Conservation (phyloP, 2,329 filamentous ascomycete genomes). For the Aspergillus sp. region DNA sequence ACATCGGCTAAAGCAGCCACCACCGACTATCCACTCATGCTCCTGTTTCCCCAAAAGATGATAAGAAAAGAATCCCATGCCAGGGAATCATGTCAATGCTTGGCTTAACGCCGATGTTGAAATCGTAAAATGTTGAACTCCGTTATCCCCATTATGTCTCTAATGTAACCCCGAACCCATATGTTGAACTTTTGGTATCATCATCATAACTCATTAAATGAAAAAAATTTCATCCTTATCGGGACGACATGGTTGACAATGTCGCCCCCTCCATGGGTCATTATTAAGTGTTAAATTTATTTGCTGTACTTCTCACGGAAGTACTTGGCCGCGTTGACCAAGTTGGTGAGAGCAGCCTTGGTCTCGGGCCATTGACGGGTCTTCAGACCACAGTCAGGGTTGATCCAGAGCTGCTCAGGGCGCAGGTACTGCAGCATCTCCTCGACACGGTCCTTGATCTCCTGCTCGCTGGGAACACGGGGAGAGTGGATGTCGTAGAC, state of each 20-base stretch:
- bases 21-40: conserved; percentile 19
- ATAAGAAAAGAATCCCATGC: conserved; percentile 14
- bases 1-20: conserved; percentile 21
- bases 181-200: conserved; percentile 47
- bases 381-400: conserved; percentile 99
- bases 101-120: conserved; percentile 48
- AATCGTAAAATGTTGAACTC: conserved; percentile 49
- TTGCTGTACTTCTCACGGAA: conserved; percentile 80
- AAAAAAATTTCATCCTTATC: conserved; percentile 22
- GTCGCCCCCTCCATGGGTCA: conserved; percentile 31
- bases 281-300: conserved; percentile 22
- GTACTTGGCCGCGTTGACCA: conserved; percentile 97
- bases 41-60: conserved; percentile 13
- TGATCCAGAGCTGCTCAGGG: conserved; percentile 98
- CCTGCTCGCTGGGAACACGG: conserved; percentile 92
- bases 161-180: conserved; percentile 40
- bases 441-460: conserved; percentile 96
- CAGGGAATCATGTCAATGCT: conserved; percentile 19
- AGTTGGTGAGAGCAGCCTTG: conserved; percentile 91
- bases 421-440: conserved; percentile 98
- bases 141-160: conserved; percentile 35
- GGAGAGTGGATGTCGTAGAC: conserved; percentile 99
- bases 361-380: conserved; percentile 98
- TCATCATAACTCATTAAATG: conserved; percentile 41
- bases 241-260: conserved; percentile 40